phyloP scores from a whole-genome alignment of 257 asterid genomes.

The Knoxia roxburghii region DNA sequence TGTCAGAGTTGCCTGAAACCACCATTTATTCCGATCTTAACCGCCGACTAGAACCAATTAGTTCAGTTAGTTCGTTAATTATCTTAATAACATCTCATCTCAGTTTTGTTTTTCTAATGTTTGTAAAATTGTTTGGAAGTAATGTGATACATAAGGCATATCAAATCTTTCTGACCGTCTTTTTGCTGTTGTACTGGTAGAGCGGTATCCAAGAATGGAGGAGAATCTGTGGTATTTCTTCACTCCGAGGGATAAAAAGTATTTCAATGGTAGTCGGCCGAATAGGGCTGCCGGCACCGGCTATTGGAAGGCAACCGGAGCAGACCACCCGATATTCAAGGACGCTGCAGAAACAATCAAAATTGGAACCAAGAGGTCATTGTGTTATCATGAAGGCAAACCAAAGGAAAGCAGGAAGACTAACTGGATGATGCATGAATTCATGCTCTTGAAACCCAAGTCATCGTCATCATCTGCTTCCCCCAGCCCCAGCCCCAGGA shows the following conservation, averaged over 20 bases:
- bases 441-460: too few relatives aligned
- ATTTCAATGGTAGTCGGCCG: background rate
- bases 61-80: too few relatives aligned
- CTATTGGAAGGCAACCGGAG: constrained; percentile 11
- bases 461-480: too few relatives aligned
- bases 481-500: too few relatives aligned
- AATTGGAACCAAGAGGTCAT: background rate
- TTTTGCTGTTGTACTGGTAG: background rate
- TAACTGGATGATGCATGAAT: constrained; percentile 17
- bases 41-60: too few relatives aligned
- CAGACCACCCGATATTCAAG: background rate
- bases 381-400: constrained; percentile 8
- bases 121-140: too few relatives aligned
- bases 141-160: too few relatives aligned
- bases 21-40: too few relatives aligned
- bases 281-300: constrained; percentile 5
- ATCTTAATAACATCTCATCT: too few relatives aligned
- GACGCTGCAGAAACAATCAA: background rate
- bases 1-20: too few relatives aligned
- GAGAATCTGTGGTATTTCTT: constrained; percentile 1
- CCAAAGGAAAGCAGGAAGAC: constrained; percentile 1
- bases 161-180: background rate
- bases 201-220: background rate
- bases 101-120: too few relatives aligned
- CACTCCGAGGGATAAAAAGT: constrained; percentile 12